Base-by-base conservation (phyloP, 2,329 filamentous ascomycete genomes). In the Penicillium hordei region DNA sequence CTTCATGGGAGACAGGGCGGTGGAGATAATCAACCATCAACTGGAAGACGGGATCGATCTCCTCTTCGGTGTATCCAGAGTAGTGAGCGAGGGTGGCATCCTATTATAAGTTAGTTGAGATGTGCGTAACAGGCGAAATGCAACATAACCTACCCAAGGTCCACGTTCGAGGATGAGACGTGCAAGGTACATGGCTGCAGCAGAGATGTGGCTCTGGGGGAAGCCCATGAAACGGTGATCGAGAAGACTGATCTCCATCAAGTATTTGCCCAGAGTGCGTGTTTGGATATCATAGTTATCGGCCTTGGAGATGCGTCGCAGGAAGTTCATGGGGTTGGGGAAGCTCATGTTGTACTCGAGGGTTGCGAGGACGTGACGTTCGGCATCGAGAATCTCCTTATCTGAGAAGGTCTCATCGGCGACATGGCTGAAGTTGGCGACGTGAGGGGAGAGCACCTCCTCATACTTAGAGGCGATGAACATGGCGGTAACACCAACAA, bases 401-500 rank as follows among this genome's bases (percentile, higher is more conserved):
- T 97, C 93, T 5, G 87, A 90, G 78, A 97, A 99, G 56, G 93
- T 94, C 76, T 97, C 92, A 70, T 99, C 94, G 71, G 94, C 92
- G 68, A 99, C 93, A 70, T 96, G 91, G 68, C 90, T 90, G 82
- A 99, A 99, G 83, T 97, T 97, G 75, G 90, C 89, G 39, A 99
- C 93, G 68, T 97, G 93, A 45, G 94, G 94, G 12, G 94, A 97
- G 50, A 99, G 85, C 49, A 99, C 93, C 75, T 99, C 94, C 78
- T 99, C 93, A 48, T 97, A 99, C 81, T 99, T 99, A 71, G 93
- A 95, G 13, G 94, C 94, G 71, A 97, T 96, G 81, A 97, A 97
- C 94, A 99, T 97, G 76, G 93, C 94, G 25, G 94, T 96, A 70
- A 97, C 93, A 70, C 94, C 94, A 58, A 99, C 94, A 9, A 99